Base-by-base conservation (phyloP, 2,329 filamentous ascomycete genomes). In the Macrophomina tecta region DNA sequence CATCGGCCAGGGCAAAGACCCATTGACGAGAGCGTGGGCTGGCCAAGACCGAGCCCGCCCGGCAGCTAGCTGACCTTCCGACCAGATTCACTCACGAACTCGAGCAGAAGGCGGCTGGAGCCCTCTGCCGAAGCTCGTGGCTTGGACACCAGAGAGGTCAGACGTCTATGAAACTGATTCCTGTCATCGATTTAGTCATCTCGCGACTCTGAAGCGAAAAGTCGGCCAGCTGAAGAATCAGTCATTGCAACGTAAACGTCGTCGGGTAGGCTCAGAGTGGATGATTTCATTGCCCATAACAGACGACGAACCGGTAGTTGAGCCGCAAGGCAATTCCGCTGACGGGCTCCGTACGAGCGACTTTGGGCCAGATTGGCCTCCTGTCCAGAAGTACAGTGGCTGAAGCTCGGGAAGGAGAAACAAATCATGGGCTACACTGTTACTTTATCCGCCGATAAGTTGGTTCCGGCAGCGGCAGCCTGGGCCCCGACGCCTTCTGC, bases 361-460 rank as follows among this genome's bases (percentile, higher is more conserved):
- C 52, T 16, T 38, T 55, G 16, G 32, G 52, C 4, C 52, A 38
- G 32, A 55, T 55, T 7, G 52, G 52, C 7, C 38, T 55, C 32
- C 34, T 55, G 9, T 55, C 52, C 32, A 30, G 52, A 16, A 55
- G n/a, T 55, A 30, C 52, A 5, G 38, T 40, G 52, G 52, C 52
- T 16, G 52, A 40, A 32, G 34, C 52, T 16, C 30, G 52, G 1
- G 52, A 55, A 11, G 52, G 32, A n/a, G 52, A 55, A 23, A 12
- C 7, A 8, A 38, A 7, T 12, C 36, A 12, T 38, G 36, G 11
- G 36, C 6, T 14, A 11, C 14, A 23, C 38, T 55, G 32, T 11
- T 32, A 55, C 18, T 14, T 55, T 40, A 8, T 30, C 52, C 18
- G 12, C 52, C 9, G 52, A 55, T 30, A 55, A 55, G 34, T 23